phyloP scores from a whole-genome alignment of 2,329 filamentous ascomycete genomes.

The Diplodia sapinea region DNA sequence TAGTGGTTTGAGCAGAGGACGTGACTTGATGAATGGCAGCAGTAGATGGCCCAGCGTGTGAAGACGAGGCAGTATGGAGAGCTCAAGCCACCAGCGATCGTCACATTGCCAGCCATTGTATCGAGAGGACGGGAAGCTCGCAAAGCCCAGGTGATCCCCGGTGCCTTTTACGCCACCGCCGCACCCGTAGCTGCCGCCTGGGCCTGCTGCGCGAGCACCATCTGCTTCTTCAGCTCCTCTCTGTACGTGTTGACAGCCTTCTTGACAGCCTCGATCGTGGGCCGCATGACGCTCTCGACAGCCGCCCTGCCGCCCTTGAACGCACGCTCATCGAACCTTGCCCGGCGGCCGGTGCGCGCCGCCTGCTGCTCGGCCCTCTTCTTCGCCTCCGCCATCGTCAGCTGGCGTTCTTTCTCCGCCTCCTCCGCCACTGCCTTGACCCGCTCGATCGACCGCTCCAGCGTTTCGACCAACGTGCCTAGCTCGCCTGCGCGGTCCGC shows the following conservation, averaged over 20 bases:
- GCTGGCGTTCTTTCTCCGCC: constrained; percentile 75
- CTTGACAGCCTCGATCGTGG: constrained; percentile 72
- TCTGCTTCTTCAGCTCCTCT: constrained; percentile 69
- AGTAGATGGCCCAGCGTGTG: too few relatives aligned
- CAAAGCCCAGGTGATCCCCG: not conserved
- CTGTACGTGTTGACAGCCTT: constrained; percentile 74
- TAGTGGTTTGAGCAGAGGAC: too few relatives aligned
- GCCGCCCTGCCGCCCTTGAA: constrained; percentile 71
- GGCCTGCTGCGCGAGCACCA: constrained; percentile 36
- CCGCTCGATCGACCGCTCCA: constrained; percentile 76
- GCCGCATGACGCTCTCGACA: constrained; percentile 76
- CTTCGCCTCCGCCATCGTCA: constrained; percentile 66
- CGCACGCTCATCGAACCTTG: constrained; percentile 63
- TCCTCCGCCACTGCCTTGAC: constrained; percentile 81
- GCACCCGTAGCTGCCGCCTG: constrained; percentile 15
- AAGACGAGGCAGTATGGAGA: too few relatives aligned
- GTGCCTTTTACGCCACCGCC: not conserved
- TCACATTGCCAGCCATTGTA: too few relatives aligned
- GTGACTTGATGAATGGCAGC: too few relatives aligned
- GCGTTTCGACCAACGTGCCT: constrained; percentile 79
- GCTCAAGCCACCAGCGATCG: too few relatives aligned
- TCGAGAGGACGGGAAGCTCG: too few relatives aligned
- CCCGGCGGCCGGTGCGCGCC: constrained; percentile 74
- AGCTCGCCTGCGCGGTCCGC: constrained; percentile 80
- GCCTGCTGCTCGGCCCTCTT: constrained; percentile 67